Base-by-base conservation (phyloP, 208 protist species). In the Trypanosomatidae sp. region DNA sequence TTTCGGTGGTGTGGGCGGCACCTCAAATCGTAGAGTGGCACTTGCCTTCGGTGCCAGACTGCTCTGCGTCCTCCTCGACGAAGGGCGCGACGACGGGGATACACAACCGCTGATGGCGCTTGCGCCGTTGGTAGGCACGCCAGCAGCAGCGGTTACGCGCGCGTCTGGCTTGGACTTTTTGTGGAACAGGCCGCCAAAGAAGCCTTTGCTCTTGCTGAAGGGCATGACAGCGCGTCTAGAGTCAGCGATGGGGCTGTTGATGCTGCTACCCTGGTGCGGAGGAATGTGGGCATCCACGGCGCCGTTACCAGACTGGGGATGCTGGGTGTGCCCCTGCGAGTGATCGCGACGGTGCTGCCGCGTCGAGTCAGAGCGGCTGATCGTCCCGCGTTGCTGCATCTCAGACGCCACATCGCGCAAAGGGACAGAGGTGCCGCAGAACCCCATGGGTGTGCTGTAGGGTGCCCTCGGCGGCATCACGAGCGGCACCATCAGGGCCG, bases 141-240 rank as follows among this genome's bases (percentile, higher is more conserved):
- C 56, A 46, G 50, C 53, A 3, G 39, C 30, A 46, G 58, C 44
- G 12, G 43, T 13, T 6, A 25, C 52, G 52, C 30, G 8, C 10
- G 39, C 25, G 4, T 66, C 64, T 8, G 62, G 1, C 39, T 69
- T 81, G 33, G 66, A 53, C 49, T 69, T 73, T 58, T 71, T 78
- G 39, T 71, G 69, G 17, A 85, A 81, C 7, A 85, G 56, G 4
- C 62, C 46, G 13, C 80, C 72, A 49, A 85, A 81, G 53, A 85
- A 66, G 30, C 25, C 49, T 39, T 66, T 72, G 22, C 66, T 73
- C 56, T 81, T 84, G 49, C 1, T 39, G 39, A 39, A 47, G 43
- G 65, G 49, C 2, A 12, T 10, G 10, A 39, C 39, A 55, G 65
- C n/a, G 22, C 13, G 10, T 0, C 12, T 30, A 6, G 17, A 28